Percentiles rank a stretch among this genome's conserved stretches.
Conservation (phyloP, 345 rosid genomes). For the Arabis alpina region DNA sequence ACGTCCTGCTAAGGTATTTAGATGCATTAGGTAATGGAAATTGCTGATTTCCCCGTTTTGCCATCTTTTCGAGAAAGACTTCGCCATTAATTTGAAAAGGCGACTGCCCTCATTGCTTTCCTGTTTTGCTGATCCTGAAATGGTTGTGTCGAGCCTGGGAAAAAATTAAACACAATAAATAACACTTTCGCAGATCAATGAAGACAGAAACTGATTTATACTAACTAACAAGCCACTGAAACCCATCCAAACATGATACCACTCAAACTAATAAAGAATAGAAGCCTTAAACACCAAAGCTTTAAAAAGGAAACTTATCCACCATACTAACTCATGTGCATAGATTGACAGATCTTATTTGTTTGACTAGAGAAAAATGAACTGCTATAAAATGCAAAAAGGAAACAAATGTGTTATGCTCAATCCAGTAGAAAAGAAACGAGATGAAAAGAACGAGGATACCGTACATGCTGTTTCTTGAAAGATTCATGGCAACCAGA, state of each 20-base stretch:
- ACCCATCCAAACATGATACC: slow-evolving; percentile 16
- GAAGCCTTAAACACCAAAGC: slow-evolving; percentile 3
- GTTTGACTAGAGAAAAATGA: slow-evolving; percentile 15
- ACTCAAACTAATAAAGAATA: slow-evolving; percentile 5
- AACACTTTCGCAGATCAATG: slow-evolving; percentile 32
- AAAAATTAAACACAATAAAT: slow-evolving; percentile 33
- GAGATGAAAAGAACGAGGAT: slow-evolving; percentile 32
- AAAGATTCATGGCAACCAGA: slow-evolving; percentile 94
- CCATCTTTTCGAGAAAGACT: slow-evolving; percentile 99
- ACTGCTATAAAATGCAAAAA: not conserved
- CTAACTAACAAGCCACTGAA: slow-evolving; percentile 12
- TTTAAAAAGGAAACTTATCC: slow-evolving; percentile 2
- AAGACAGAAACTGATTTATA: slow-evolving; percentile 21
- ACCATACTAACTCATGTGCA: slow-evolving; percentile 11
- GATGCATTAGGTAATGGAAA: slow-evolving; percentile 99
- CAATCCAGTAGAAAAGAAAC: slow-evolving; percentile 31
- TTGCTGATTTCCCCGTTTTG: slow-evolving; percentile 99
- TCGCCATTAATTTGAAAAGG: slow-evolving; percentile 87
- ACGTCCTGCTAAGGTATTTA: slow-evolving; percentile 97
- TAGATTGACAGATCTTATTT: slow-evolving; percentile 1
- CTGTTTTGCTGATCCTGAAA: slow-evolving; percentile 91
- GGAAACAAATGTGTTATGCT: slow-evolving; percentile 23
- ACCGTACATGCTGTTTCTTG: slow-evolving; percentile 90
- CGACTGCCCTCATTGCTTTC: slow-evolving; percentile 94
- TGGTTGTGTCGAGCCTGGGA: slow-evolving; percentile 93